Evolutionary conservation across 2,329 filamentous ascomycete species (phyloP), one percentile per base, ranked within the genome.

Genomic region (Hypoxylon sp.): DNA sequence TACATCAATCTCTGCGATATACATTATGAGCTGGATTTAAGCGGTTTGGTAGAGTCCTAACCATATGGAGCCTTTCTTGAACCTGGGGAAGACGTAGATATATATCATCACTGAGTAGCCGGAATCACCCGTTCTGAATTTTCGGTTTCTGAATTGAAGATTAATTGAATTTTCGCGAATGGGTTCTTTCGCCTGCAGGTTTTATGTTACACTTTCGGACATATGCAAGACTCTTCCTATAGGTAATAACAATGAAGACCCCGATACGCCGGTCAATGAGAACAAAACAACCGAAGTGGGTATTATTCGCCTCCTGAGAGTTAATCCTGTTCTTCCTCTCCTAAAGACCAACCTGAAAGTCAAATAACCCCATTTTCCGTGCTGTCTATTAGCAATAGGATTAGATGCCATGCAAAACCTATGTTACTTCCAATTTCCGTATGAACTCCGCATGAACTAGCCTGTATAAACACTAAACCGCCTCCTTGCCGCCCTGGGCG

Each of bases 221-320:
- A n/a, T 47, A 57, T 33, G 29, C 35, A 57, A 39, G 11, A 39
- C 42, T 11, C 14, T 67, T 31, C 77, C 78, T 47, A 47, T 47
- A 26, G n/a, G n/a, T 33, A 61, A 37, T 24, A 50, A 42, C 26
- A 14, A 62, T 31, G 24, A 54, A 47, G 65, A 65, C 13, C 22
- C 61, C 33, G 35, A 29, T 67, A 63, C 64, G 70, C 63, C 70
- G 51, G 51, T 52, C 24, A 51, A 67, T 58, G 66, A 55, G 47
- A 61, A 59, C 39, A 60, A 59, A 68, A 50, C 33, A 52, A 69
- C 61, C 67, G 58, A 63, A 66, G 62, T 72, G 74, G 74, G 74
- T 76, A 76, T 76, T 75, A 72, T 75, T 69, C 70, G 70, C 71
- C 62, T 61, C 66, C 58, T 50, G 63, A 67, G 58, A 71, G 63